These are phyloP conservation scores for Acorus calamus DNA, from an alignment of 106 monocot genomes.

Conservation along the genomic window DNA sequence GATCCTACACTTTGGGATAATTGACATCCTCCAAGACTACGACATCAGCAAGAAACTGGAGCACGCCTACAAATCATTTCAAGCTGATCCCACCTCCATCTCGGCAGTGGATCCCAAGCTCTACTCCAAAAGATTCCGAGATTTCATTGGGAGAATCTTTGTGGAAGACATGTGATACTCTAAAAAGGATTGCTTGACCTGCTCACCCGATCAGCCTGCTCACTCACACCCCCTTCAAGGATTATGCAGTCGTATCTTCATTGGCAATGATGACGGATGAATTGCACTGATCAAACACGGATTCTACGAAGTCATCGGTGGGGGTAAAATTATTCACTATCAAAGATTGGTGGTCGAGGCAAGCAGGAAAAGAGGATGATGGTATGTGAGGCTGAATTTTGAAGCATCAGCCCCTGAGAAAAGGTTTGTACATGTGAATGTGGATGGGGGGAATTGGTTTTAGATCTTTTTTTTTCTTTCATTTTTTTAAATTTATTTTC, in stretches of 20 bases:
- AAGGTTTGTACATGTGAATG: not conserved
- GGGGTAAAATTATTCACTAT: too few species aligned
- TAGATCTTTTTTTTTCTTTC: not conserved
- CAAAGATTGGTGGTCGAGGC: too few species aligned
- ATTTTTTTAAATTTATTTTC: slow-evolving; percentile 1
- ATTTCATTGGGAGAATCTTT: slow-evolving; percentile 48
- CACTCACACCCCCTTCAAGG: too few species aligned
- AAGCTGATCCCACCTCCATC: slow-evolving; percentile 51
- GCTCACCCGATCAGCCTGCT: too few species aligned
- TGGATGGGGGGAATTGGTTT: slow-evolving; percentile 1
- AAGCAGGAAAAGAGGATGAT: not conserved
- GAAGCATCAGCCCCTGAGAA: slow-evolving; percentile 21
- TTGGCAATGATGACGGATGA: too few species aligned
- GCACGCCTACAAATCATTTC: slow-evolving; percentile 55
- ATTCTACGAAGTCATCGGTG: too few species aligned
- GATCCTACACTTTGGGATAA: slow-evolving; percentile 2
- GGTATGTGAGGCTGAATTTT: slow-evolving; percentile 30
- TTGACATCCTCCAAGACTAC: too few species aligned
- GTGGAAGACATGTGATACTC: slow-evolving; percentile 21
- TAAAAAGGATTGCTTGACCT: too few species aligned
- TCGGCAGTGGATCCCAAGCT: slow-evolving; percentile 61
- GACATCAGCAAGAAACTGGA: slow-evolving; percentile 14
- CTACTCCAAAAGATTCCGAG: slow-evolving; percentile 51
- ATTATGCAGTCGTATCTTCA: too few species aligned
- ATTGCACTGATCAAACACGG: too few species aligned